Conservation (phyloP, 1,139 yeast species). For the Lodderomyces jiufengensis region DNA sequence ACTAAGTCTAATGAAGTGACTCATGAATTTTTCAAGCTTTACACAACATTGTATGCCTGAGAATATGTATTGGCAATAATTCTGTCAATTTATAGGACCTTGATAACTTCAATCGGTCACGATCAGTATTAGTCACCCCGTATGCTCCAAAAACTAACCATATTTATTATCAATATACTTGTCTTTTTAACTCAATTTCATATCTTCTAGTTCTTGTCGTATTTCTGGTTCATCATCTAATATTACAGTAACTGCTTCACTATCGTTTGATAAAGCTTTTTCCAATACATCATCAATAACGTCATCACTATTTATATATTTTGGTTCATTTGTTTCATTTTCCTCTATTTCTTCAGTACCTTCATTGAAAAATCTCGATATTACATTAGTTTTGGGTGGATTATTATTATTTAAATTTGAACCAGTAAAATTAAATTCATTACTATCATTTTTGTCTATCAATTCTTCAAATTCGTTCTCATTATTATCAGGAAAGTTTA, state of each 20-base stretch:
- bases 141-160: too few relatives aligned
- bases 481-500: conserved; percentile 20
- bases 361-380: conserved; percentile 12
- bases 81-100: too few relatives aligned
- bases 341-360: conserved; percentile 4
- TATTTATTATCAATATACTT: too few relatives aligned
- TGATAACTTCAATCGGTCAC: too few relatives aligned
- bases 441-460: conserved; percentile 12
- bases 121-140: too few relatives aligned
- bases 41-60: too few relatives aligned
- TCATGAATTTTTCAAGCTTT: not conserved
- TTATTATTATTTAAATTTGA: not conserved
- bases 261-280: conserved; percentile 15
- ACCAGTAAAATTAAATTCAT: conserved; percentile 5
- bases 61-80: too few relatives aligned
- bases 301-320: conserved; percentile 1
- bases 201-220: conserved; percentile 1
- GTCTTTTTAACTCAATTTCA: too few relatives aligned
- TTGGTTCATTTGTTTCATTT: not conserved
- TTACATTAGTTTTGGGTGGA: conserved; percentile 5
- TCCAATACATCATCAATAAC: conserved; percentile 10
- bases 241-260: conserved; percentile 26
- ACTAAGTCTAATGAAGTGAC: conserved; percentile 1
- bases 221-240: conserved; percentile 16
- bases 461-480: conserved; percentile 19